Conservation (phyloP, 2,329 filamentous ascomycete genomes). For the Aspergillus sojae region DNA sequence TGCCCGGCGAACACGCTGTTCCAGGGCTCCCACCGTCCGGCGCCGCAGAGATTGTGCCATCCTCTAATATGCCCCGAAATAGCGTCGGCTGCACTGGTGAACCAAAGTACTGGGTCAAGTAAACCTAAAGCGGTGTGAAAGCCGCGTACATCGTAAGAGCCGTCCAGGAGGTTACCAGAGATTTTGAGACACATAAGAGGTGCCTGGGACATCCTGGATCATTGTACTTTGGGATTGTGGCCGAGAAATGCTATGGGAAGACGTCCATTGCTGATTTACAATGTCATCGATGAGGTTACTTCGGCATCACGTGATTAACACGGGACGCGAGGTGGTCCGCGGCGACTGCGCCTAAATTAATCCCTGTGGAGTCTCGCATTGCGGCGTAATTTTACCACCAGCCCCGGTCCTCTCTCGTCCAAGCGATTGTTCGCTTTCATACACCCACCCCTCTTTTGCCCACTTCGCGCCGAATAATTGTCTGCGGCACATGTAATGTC, state of each 20-base stretch:
- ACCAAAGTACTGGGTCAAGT: constrained; percentile 20
- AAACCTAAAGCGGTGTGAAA: constrained; percentile 18
- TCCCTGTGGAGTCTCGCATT: background rate
- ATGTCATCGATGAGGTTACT: background rate
- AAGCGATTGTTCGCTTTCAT: background rate
- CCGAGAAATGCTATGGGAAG: background rate
- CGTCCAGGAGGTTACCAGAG: background rate
- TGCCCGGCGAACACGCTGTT: constrained; percentile 5
- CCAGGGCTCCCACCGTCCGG: constrained; percentile 8
- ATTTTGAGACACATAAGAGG: background rate
- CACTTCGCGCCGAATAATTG: background rate
- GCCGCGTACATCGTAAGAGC: constrained; percentile 2
- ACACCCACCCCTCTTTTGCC: background rate
- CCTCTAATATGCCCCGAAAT: constrained; percentile 6
- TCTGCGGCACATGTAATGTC: constrained; percentile 66
- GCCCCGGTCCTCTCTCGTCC: background rate
- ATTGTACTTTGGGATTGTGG: background rate
- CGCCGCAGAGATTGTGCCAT: constrained; percentile 17
- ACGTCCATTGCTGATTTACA: background rate
- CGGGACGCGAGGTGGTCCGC: background rate
- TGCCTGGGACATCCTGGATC: background rate
- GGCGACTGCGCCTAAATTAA: background rate
- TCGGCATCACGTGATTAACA: background rate
- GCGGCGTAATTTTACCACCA: background rate
- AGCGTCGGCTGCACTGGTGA: constrained; percentile 7